Evolutionary conservation across 306 rosid genomes (phyloP).

Genomic region (Dryas octopetala): DNA sequence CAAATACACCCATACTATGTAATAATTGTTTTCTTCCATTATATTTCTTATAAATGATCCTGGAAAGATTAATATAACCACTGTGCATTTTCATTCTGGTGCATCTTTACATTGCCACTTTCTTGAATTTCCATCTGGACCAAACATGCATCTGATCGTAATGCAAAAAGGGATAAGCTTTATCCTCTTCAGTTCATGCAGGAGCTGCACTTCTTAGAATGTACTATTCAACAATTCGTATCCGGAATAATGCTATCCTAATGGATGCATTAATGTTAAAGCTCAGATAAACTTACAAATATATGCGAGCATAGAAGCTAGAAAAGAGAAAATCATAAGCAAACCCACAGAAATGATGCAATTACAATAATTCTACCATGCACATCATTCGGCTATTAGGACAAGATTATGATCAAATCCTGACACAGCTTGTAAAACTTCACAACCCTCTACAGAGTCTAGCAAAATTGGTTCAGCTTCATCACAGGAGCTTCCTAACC

Average conservation of each 20-base stretch:
- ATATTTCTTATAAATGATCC: background rate
- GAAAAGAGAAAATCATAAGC: background rate
- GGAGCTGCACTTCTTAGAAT: background rate
- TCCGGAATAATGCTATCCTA: background rate
- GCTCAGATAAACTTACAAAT: background rate
- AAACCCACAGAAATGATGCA: background rate
- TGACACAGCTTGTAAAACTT: conserved; percentile 72
- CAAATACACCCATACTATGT: conserved; percentile 10
- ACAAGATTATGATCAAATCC: conserved; percentile 89
- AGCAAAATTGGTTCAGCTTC: conserved; percentile 67
- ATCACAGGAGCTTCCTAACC: conserved; percentile 67
- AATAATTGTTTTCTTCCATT: background rate
- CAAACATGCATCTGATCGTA: too few species aligned
- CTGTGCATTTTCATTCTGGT: background rate
- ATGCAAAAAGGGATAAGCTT: too few species aligned
- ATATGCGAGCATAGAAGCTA: background rate
- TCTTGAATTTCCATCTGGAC: background rate
- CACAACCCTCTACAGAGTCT: conserved; percentile 58
- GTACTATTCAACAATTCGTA: background rate
- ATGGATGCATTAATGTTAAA: background rate
- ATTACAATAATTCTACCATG: conserved; percentile 1
- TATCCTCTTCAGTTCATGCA: too few species aligned
- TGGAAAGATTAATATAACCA: background rate
- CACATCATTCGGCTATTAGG: conserved; percentile 57
- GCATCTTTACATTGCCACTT: background rate